Evolutionary conservation across 1,284 basidiomycete genomes (phyloP), one percentile per base, ranked within the genome.

Genomic region (Ustilago crameri): DNA sequence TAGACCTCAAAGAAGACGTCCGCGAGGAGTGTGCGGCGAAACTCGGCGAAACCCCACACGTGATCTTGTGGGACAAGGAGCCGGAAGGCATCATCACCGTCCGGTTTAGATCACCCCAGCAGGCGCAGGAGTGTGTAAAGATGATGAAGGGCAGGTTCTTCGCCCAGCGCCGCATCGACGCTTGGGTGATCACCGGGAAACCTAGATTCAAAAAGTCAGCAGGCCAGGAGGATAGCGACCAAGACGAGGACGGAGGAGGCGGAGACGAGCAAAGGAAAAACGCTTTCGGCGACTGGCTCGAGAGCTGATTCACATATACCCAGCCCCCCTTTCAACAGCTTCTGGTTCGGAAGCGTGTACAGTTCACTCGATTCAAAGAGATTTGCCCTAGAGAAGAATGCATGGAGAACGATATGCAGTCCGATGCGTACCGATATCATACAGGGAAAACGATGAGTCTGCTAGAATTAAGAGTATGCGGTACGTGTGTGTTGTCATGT

Each of bases 81-180:
- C 86, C 90, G 22, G 93, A 97, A 40, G 96, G 96, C 2, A 86
- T 98, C 57, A 97, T 99, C 88, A 95, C 94, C 0, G 90, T 98
- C 68, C 95, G 95, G 76, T 99, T 98, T 86, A 90, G 90, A 61
- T 93, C 95, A 70, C 87, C 91, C 5, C 79, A 93, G 3, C 90
- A 92, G 53, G 95, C 95, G 0, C 89, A 92, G 82, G 93, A 92
- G 5, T 98, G 95, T 79, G 86, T 98, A 12, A 64, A 92, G 90
- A 97, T 92, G 90, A 98, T 98, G 94, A 89, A 97, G 75, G 92
- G 93, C 1, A 88, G 96, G 22, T 98, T 90, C 85, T 98, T 98
- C 82, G 91, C 89, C 22, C 92, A 92, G 3, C 88, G 92, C 51
- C 86, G 89, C 63, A 87, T 98, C 46, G 89, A 91, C 76, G 95